phyloP scores from a whole-genome alignment of 73 alveolate genomes.

The Paramecium primaurelia region DNA sequence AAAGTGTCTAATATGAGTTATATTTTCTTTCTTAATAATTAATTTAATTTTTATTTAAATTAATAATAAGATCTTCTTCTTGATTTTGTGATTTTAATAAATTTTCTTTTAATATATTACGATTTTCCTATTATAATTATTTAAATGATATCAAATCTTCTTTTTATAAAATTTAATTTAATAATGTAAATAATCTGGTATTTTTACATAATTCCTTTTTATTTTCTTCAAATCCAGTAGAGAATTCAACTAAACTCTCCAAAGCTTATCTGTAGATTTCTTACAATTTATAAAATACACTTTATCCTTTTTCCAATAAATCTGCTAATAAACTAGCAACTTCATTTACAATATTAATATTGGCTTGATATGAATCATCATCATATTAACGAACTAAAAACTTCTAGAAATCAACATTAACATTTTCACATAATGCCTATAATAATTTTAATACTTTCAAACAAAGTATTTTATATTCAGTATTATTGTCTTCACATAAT shows the following conservation, averaged over 20 bases:
- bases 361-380: conserved; percentile 4
- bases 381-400: background rate
- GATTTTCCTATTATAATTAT: background rate
- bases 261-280: conserved; percentile 11
- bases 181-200: background rate
- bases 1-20: background rate
- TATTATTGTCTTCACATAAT: background rate
- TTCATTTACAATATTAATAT: conserved; percentile 31
- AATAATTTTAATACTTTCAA: background rate
- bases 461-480: background rate
- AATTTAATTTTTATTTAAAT: background rate
- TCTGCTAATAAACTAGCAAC: background rate
- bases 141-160: background rate
- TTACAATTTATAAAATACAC: background rate
- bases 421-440: conserved; percentile 29
- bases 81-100: background rate
- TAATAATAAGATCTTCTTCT: background rate
- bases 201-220: conserved; percentile 11
- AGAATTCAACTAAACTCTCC: conserved; percentile 12
- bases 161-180: background rate
- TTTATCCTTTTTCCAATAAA: background rate
- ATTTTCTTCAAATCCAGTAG: conserved; percentile 25
- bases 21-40: background rate
- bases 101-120: background rate
- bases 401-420: conserved; percentile 18